Conservation (phyloP, 1,284 basidiomycete species). For the Apiotrichum mycotoxinovorans region DNA sequence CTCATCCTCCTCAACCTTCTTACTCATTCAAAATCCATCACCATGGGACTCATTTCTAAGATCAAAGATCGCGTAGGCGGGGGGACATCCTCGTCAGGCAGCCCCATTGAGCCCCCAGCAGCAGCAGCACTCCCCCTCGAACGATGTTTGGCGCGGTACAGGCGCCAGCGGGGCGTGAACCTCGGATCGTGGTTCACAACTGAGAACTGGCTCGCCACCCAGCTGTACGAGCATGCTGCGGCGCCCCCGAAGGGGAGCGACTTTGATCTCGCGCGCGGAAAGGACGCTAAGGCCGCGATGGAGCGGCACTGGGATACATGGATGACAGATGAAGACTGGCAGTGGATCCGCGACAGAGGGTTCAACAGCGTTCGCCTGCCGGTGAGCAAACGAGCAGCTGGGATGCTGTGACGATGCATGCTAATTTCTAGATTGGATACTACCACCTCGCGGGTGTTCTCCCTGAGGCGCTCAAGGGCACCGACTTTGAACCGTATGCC, state of each 20-base stretch:
- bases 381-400: constrained; percentile 57
- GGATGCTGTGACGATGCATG: too few species aligned
- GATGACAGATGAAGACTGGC: constrained; percentile 67
- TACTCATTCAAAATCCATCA: too few species aligned
- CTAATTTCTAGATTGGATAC: constrained; percentile 69
- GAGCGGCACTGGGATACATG: constrained; percentile 79
- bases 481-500: constrained; percentile 64
- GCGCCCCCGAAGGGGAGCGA: constrained; percentile 54
- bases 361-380: constrained; percentile 81
- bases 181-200: constrained; percentile 71
- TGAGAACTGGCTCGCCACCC: constrained; percentile 66
- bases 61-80: too few species aligned
- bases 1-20: too few species aligned
- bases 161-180: constrained; percentile 77
- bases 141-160: constrained; percentile 56
- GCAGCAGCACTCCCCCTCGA: constrained; percentile 21
- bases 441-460: constrained; percentile 67
- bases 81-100: too few species aligned
- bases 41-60: too few species aligned
- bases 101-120: too few species aligned
- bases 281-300: constrained; percentile 58
- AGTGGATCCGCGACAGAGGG: constrained; percentile 68
- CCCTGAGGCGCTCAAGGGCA: constrained; percentile 62
- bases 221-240: constrained; percentile 51
- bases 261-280: constrained; percentile 63